Conservation (phyloP, 176 grass and related monocot genomes). For the Thinopyrum elongatum region DNA sequence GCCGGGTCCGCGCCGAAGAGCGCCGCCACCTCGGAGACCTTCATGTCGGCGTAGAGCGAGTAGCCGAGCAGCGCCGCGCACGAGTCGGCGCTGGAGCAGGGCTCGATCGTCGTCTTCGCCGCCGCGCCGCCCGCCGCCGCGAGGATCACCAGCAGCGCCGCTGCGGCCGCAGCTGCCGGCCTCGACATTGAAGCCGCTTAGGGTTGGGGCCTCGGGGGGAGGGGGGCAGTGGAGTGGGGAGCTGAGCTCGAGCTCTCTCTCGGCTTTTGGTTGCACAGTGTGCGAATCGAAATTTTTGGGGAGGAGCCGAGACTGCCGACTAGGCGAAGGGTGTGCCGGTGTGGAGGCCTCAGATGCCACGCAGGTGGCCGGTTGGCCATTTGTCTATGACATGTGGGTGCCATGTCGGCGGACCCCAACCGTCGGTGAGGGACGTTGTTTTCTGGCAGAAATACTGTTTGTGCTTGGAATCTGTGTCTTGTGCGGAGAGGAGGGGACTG, state of each 20-base stretch:
- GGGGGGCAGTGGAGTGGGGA: not conserved
- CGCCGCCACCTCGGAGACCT: constrained; percentile 77
- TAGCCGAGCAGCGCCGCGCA: constrained; percentile 78
- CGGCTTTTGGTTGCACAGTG: not conserved
- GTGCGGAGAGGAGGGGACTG: constrained; percentile 9
- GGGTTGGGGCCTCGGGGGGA: constrained; percentile 21
- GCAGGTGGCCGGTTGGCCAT: not conserved
- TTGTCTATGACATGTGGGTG: constrained; percentile 11
- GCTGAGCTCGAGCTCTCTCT: constrained; percentile 3
- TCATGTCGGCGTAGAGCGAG: constrained; percentile 80
- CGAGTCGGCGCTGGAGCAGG: constrained; percentile 60
- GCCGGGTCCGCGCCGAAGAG: constrained; percentile 57
- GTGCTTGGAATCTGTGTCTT: constrained; percentile 21
- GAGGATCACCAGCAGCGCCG: constrained; percentile 16
- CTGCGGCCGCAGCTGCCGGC: not conserved
- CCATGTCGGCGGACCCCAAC: rapidly evolving
- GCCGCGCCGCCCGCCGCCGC: not conserved
- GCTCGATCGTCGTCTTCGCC: constrained; percentile 85
- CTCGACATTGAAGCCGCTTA: constrained; percentile 33
- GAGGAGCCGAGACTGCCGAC: too few relatives aligned
- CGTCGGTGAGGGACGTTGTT: not conserved
- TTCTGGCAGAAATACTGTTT: not conserved
- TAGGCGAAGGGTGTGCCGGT: too few relatives aligned
- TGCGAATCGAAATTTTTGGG: not conserved
- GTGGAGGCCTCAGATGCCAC: not conserved